Evolutionary conservation across 331 rosid genomes (phyloP).

Genomic region (Dryas integrifolia): DNA sequence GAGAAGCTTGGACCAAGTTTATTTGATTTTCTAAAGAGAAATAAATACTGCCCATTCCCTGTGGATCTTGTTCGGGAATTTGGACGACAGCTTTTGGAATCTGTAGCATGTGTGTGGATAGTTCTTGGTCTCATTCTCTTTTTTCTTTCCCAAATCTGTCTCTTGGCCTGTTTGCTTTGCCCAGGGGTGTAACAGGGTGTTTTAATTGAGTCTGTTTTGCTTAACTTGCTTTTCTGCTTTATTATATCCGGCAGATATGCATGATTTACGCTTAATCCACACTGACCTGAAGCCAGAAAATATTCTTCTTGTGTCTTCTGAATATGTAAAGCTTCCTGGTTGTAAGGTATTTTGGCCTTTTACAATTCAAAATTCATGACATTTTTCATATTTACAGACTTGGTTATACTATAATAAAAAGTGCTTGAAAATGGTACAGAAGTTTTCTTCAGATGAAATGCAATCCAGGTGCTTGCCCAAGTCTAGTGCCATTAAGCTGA

Average conservation of each 20-base stretch:
- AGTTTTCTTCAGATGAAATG: constrained; percentile 66
- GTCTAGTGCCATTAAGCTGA: constrained; percentile 80
- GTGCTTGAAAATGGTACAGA: constrained; percentile 77
- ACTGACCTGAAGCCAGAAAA: constrained; percentile 88
- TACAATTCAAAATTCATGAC: background rate
- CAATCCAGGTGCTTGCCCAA: constrained; percentile 80
- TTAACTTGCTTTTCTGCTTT: constrained; percentile 39
- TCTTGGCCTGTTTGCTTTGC: constrained; percentile 43
- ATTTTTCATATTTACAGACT: constrained; percentile 28
- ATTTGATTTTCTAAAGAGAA: constrained; percentile 86
- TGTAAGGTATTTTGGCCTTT: constrained; percentile 50
- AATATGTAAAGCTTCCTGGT: constrained; percentile 64
- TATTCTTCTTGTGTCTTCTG: constrained; percentile 73
- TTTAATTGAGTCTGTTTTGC: constrained; percentile 9
- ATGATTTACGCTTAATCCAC: constrained; percentile 70
- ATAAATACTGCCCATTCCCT: constrained; percentile 82
- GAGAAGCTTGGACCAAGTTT: constrained; percentile 96
- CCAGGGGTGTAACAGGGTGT: constrained; percentile 37
- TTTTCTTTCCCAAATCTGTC: constrained; percentile 28
- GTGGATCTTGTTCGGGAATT: constrained; percentile 87
- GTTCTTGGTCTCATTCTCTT: constrained; percentile 46
- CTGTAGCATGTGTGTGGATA: constrained; percentile 90
- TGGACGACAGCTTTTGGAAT: constrained; percentile 87
- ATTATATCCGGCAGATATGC: constrained; percentile 70
- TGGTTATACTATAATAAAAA: constrained; percentile 30